Conservation (phyloP, 2,329 filamentous ascomycete species). For the Trichophyton mentagrophytes region DNA sequence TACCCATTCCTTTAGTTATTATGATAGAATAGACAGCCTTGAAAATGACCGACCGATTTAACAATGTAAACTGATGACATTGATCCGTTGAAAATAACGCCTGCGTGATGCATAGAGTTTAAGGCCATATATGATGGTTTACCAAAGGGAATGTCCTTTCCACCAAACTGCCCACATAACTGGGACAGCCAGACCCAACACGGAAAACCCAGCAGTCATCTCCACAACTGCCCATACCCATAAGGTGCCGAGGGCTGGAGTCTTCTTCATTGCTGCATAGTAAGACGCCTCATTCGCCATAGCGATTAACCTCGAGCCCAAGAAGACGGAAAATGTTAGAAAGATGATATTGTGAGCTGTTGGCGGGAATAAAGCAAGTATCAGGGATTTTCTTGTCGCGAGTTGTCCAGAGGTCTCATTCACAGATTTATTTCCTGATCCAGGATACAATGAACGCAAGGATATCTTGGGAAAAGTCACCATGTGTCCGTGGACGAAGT, state of each 20-base stretch:
- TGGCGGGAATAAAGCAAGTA: slow-evolving; percentile 24
- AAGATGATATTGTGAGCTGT: slow-evolving; percentile 23
- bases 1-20: neutral
- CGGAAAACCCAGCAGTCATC: slow-evolving; percentile 56
- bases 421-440: neutral
- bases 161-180: slow-evolving; percentile 40
- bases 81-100: neutral
- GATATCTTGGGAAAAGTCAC: slow-evolving; percentile 19
- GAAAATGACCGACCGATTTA: neutral
- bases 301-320: slow-evolving; percentile 67
- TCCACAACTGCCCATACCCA: slow-evolving; percentile 94
- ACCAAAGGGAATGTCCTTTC: slow-evolving; percentile 41
- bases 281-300: slow-evolving; percentile 71
- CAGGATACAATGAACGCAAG: neutral
- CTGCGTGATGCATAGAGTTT: neutral
- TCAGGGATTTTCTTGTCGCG: slow-evolving; percentile 17
- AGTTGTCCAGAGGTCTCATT: slow-evolving; percentile 9
- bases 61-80: neutral
- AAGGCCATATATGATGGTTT: slow-evolving; percentile 5
- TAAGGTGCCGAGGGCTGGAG: slow-evolving; percentile 74
- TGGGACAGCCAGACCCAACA: slow-evolving; percentile 42
- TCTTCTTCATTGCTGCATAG: slow-evolving; percentile 78
- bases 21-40: no score
- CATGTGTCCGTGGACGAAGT: slow-evolving; percentile 34
- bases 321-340: slow-evolving; percentile 22